Evolutionary conservation across 2,329 filamentous ascomycete genomes (phyloP).

Genomic region (Pyrenophora graminea): DNA sequence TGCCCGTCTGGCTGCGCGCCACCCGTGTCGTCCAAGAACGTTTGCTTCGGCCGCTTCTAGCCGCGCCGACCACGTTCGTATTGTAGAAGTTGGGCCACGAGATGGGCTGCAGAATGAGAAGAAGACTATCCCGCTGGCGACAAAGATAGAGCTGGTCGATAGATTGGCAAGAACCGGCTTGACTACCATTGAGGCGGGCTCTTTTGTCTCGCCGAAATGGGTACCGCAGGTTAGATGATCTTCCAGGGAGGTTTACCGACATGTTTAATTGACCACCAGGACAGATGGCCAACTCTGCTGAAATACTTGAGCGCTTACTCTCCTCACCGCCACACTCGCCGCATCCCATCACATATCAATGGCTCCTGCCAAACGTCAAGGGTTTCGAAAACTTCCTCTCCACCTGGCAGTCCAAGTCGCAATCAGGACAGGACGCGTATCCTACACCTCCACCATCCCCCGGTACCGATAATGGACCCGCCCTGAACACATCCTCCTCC

Average conservation of each 20-base stretch:
- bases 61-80: constrained; percentile 54
- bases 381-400: constrained; percentile 68
- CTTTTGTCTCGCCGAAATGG: constrained; percentile 83
- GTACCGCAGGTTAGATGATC: constrained; percentile 69
- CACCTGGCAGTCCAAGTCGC: constrained; percentile 54
- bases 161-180: constrained; percentile 70
- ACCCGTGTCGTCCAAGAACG: constrained; percentile 33
- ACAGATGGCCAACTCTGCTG: constrained; percentile 77
- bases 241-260: background rate
- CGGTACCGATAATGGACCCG: constrained; percentile 44
- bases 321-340: constrained; percentile 59
- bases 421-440: constrained; percentile 51
- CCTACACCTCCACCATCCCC: constrained; percentile 50
- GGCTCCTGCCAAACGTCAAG: constrained; percentile 77
- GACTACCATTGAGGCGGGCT: constrained; percentile 76
- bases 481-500: constrained; percentile 49
- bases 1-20: constrained; percentile 42
- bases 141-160: constrained; percentile 77
- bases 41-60: constrained; percentile 42
- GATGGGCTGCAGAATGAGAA: constrained; percentile 90
- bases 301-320: constrained; percentile 73
- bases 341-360: constrained; percentile 71
- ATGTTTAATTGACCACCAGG: constrained; percentile 46
- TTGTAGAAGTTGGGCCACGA: constrained; percentile 82
- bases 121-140: constrained; percentile 68